These are phyloP conservation scores for Salvia sclarea DNA, from an alignment of 305 asterid genomes.

Conservation along the genomic window DNA sequence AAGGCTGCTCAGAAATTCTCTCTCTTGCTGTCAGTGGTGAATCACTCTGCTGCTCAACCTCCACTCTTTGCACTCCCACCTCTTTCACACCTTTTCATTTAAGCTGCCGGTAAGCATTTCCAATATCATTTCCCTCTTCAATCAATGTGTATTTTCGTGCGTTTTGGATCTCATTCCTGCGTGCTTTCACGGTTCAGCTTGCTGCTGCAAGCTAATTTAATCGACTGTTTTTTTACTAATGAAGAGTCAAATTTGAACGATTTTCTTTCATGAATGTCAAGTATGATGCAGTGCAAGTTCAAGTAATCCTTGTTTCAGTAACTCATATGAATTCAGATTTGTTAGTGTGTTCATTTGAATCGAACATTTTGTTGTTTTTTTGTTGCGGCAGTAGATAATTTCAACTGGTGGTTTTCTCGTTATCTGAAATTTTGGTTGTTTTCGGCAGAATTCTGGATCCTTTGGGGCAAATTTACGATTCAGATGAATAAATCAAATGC, in stretches of 20 bases:
- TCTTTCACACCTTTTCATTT: neutral
- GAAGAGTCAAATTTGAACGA: neutral
- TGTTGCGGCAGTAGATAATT: too few relatives aligned
- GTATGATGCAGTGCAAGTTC: too few relatives aligned
- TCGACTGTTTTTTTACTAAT: too few relatives aligned
- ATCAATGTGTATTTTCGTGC: neutral
- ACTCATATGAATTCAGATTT: neutral
- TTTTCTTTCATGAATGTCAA: neutral
- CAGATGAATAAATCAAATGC: neutral
- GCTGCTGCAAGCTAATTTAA: too few relatives aligned
- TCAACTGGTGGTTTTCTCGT: conserved; percentile 20
- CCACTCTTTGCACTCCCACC: neutral
- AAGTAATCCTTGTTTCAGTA: too few relatives aligned
- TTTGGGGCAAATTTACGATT: neutral
- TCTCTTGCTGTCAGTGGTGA: neutral
- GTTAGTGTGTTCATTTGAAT: neutral
- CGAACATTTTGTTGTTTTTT: too few relatives aligned
- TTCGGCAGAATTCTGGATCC: conserved; percentile 14
- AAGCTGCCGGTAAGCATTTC: neutral
- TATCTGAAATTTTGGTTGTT: conserved; percentile 34
- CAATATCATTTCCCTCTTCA: neutral
- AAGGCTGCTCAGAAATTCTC: neutral
- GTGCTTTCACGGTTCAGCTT: neutral
- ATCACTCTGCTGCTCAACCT: neutral
- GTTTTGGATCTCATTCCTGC: neutral